Evolutionary conservation across 257 asterid genomes (phyloP).

Genomic region (Lycium ferocissimum): DNA sequence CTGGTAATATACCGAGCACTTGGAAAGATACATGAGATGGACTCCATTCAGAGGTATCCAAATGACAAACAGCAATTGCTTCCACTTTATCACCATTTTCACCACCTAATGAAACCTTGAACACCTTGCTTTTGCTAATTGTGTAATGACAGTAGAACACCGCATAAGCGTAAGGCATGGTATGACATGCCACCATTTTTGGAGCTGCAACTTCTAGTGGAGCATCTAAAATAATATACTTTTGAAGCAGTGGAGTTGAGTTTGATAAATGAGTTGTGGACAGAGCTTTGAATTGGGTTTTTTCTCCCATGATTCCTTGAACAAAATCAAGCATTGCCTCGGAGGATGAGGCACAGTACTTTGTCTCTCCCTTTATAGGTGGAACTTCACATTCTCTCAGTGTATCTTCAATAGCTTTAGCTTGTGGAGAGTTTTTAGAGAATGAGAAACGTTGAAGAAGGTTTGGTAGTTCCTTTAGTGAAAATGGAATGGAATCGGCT

Average conservation of each 20-base stretch:
- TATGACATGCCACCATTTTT: slow-evolving; percentile 69
- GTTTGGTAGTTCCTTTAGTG: slow-evolving; percentile 47
- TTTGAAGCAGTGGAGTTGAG: slow-evolving; percentile 45
- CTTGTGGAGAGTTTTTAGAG: slow-evolving; percentile 67
- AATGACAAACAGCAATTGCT: slow-evolving; percentile 82
- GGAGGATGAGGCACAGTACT: slow-evolving; percentile 70
- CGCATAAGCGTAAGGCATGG: slow-evolving; percentile 76
- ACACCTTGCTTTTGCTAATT: slow-evolving; percentile 58
- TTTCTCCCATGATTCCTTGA: slow-evolving; percentile 45
- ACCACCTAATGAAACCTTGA: slow-evolving; percentile 51
- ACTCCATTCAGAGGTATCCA: slow-evolving; percentile 86
- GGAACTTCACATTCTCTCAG: slow-evolving; percentile 60
- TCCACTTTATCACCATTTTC: slow-evolving; percentile 62
- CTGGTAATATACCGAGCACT: slow-evolving; percentile 66
- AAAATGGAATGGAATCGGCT: slow-evolving; percentile 72
- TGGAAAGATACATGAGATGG: slow-evolving; percentile 61
- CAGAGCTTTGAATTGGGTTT: slow-evolving; percentile 39
- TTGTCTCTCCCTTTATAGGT: slow-evolving; percentile 70
- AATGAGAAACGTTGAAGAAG: slow-evolving; percentile 60
- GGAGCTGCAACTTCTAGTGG: slow-evolving; percentile 48
- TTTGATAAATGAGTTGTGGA: slow-evolving; percentile 54
- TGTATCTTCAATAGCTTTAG: slow-evolving; percentile 68
- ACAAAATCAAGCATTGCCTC: slow-evolving; percentile 71
- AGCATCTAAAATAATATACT: slow-evolving; percentile 47
- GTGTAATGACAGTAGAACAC: slow-evolving; percentile 74